Percentiles rank a stretch among this genome's conserved stretches.
Evolutionary conservation across 108 stramenopile genomes (phyloP).

Genomic region (Pelagomonas calceolata): DNA sequence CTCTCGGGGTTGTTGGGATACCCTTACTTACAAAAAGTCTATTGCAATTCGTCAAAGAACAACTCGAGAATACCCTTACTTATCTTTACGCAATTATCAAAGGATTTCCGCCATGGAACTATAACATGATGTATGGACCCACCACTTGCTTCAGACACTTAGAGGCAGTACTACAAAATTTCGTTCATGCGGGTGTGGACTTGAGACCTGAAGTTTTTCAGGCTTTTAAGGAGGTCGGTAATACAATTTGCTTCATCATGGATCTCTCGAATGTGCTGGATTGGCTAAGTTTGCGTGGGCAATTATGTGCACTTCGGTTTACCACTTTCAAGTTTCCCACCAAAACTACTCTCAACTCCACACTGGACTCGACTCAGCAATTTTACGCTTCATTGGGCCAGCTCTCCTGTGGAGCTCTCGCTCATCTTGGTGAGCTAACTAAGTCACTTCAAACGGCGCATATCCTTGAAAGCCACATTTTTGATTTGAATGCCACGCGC

Average conservation of each 20-base stretch:
- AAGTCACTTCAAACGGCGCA: neutral
- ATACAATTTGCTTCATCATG: slow-evolving; percentile 27
- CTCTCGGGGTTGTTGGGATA: slow-evolving; percentile 19
- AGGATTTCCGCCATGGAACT: slow-evolving; percentile 26
- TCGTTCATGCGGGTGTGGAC: too few species aligned
- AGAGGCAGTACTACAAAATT: too few species aligned
- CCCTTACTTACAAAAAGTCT: slow-evolving; percentile 21
- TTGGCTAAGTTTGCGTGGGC: too few species aligned
- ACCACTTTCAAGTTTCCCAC: too few species aligned
- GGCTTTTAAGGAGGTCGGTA: slow-evolving; percentile 37
- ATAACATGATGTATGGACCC: slow-evolving; percentile 29
- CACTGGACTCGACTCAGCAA: too few species aligned
- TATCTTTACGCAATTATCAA: slow-evolving; percentile 23
- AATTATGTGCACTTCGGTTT: too few species aligned
- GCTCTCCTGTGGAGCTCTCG: slow-evolving; percentile 10
- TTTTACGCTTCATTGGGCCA: too few species aligned
- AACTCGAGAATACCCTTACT: slow-evolving; percentile 15
- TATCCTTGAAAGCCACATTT: too few species aligned
- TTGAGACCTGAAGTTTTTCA: slow-evolving; percentile 38
- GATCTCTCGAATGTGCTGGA: slow-evolving; percentile 7
- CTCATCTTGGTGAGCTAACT: slow-evolving; percentile 6
- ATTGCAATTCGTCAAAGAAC: slow-evolving; percentile 18
- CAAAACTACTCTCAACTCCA: too few species aligned
- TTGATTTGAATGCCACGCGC: too few species aligned
- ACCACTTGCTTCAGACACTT: slow-evolving; percentile 29